A percentile compares a stretch with the other conserved stretches of the same genome.
Evolutionary conservation across 2,329 filamentous ascomycete genomes (phyloP).

Genomic region (Penicillium sp.): DNA sequence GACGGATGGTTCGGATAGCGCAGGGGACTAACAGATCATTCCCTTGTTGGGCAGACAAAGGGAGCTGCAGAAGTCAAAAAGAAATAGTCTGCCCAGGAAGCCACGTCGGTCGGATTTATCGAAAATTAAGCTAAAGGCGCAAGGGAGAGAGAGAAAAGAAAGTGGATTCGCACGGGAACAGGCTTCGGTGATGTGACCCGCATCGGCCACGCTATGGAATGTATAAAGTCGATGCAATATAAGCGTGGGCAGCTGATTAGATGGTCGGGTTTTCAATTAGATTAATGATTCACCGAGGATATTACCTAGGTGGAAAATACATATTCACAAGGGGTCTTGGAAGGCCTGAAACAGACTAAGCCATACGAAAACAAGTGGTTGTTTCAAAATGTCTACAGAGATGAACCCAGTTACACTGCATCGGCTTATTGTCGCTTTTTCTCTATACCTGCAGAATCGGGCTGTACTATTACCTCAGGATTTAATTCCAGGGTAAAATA

Average conservation of each 20-base stretch:
- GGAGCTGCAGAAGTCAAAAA: slow-evolving; percentile 4
- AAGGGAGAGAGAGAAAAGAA: slow-evolving; percentile 5
- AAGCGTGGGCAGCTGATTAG: slow-evolving; percentile 3
- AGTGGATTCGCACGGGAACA: slow-evolving; percentile 7
- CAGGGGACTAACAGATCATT: slow-evolving; percentile 15
- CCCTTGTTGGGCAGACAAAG: slow-evolving; percentile 9
- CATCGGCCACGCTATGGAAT: slow-evolving; percentile 17
- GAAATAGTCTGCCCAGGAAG: slow-evolving; percentile 4
- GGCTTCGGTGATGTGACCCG: slow-evolving; percentile 5
- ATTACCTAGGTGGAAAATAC: background rate
- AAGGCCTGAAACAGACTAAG: slow-evolving; percentile 6
- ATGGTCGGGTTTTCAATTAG: slow-evolving; percentile 1
- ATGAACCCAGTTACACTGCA: too few species aligned
- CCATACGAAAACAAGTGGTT: background rate
- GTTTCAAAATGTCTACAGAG: slow-evolving; percentile 1
- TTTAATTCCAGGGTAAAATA: background rate
- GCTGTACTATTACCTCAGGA: background rate
- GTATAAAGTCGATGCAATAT: slow-evolving; percentile 3
- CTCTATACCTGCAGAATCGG: background rate
- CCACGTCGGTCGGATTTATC: slow-evolving; percentile 7
- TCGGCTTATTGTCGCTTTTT: background rate
- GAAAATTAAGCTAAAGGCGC: background rate
- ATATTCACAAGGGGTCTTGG: background rate
- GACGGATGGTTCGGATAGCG: slow-evolving; percentile 20
- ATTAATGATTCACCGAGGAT: background rate